Conservation (phyloP, 148 eudicot species). For the Silene latifolia region DNA sequence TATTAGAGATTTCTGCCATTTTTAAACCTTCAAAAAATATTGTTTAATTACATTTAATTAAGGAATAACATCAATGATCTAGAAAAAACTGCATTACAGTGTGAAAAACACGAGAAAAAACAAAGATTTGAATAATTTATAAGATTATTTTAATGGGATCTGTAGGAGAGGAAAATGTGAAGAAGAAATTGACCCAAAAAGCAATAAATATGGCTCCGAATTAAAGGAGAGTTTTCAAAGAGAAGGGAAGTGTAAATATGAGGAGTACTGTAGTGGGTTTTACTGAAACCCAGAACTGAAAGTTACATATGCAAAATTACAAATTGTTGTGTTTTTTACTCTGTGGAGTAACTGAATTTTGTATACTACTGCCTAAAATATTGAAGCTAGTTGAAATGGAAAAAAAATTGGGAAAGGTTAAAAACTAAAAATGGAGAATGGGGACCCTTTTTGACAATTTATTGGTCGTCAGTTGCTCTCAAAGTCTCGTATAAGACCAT, state of each 20-base stretch:
- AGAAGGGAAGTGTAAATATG: neutral
- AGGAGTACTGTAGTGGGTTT: neutral
- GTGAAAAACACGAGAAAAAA: conserved; percentile 15
- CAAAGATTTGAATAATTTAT: neutral
- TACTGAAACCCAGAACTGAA: conserved; percentile 32
- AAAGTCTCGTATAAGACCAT: no score
- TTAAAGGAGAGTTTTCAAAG: conserved; percentile 7
- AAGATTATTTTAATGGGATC: neutral
- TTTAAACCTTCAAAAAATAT: neutral
- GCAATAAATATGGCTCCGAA: conserved; percentile 17
- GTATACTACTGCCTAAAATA: no score
- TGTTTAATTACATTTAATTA: neutral
- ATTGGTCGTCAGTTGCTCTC: neutral
- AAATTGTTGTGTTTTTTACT: conserved; percentile 9
- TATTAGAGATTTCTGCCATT: conserved; percentile 53
- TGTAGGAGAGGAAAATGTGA: conserved; percentile 11
- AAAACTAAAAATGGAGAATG: neutral
- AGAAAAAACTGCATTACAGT: neutral
- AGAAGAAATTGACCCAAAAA: conserved; percentile 27
- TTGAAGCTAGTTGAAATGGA: no score
- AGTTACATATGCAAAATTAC: conserved; percentile 14
- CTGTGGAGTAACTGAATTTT: neutral
- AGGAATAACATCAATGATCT: conserved; percentile 23
- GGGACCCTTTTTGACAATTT: neutral
- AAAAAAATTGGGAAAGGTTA: no score